A percentile compares a stretch with the other conserved stretches of the same genome.
These are phyloP conservation scores for Ambrosiella cleistominuta DNA, from an alignment of 2,329 filamentous ascomycete genomes.

Conservation along the genomic window DNA sequence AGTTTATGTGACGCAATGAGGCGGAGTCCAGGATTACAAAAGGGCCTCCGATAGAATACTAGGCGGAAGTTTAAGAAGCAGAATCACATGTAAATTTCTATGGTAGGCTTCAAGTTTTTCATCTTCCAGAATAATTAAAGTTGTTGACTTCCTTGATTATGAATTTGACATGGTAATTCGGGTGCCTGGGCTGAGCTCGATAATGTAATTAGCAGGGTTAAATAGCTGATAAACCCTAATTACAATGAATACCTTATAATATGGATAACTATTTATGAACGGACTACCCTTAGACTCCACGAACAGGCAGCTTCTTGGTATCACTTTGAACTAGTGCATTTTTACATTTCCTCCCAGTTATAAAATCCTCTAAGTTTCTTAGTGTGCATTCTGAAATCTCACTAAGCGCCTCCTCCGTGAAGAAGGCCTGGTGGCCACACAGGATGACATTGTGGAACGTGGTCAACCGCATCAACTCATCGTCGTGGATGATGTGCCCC, in stretches of 20 bases:
- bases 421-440: slow-evolving; percentile 52
- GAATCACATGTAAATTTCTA: neutral
- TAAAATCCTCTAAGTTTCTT: slow-evolving; percentile 34
- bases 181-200: too few relatives aligned
- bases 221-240: too few relatives aligned
- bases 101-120: neutral
- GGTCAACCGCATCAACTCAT: slow-evolving; percentile 46
- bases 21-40: neutral
- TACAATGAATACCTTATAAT: too few relatives aligned
- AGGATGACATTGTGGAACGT: slow-evolving; percentile 52
- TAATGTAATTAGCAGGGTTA: too few relatives aligned
- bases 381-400: slow-evolving; percentile 46
- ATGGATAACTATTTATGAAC: too few relatives aligned
- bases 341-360: slow-evolving; percentile 19
- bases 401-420: slow-evolving; percentile 45
- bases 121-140: too few relatives aligned
- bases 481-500: slow-evolving; percentile 46
- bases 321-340: slow-evolving; percentile 21
- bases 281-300: slow-evolving; percentile 13
- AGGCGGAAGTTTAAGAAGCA: neutral
- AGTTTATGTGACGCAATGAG: slow-evolving; percentile 1
- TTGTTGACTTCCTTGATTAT: too few relatives aligned
- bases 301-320: slow-evolving; percentile 17
- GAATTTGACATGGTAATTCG: too few relatives aligned
- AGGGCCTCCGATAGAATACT: neutral